Percentiles rank a stretch among this genome's conserved stretches.
Evolutionary conservation across 2,329 filamentous ascomycete species (phyloP).

Genomic region (Juglanconis oblonga): DNA sequence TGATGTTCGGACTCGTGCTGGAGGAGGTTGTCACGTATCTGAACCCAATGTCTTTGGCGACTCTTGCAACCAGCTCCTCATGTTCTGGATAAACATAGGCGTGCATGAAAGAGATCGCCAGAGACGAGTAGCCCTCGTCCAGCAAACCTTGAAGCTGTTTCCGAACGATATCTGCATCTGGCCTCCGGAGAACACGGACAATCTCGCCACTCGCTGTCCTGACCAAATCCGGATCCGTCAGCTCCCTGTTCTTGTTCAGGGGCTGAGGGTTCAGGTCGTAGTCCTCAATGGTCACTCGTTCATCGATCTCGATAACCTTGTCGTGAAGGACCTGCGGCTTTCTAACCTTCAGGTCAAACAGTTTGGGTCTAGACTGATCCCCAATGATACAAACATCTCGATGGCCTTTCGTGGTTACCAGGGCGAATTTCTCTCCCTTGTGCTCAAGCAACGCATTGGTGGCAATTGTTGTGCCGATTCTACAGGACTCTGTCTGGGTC

Average conservation of each 20-base stretch:
- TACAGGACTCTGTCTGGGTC: constrained; percentile 59
- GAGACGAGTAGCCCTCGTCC: constrained; percentile 45
- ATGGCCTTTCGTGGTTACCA: constrained; percentile 69
- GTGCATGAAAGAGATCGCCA: constrained; percentile 61
- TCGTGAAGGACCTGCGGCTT: constrained; percentile 68
- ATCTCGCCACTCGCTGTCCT: constrained; percentile 63
- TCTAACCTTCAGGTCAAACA: constrained; percentile 68
- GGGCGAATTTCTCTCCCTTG: constrained; percentile 68
- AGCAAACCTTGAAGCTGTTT: constrained; percentile 58
- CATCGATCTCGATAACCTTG: constrained; percentile 66
- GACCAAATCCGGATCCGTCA: constrained; percentile 44
- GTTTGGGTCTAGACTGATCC: constrained; percentile 68
- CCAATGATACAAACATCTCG: constrained; percentile 71
- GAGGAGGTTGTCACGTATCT: constrained; percentile 65
- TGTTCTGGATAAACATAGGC: constrained; percentile 67
- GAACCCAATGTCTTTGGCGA: constrained; percentile 58
- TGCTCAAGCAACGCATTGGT: constrained; percentile 73
- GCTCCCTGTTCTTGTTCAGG: constrained; percentile 42
- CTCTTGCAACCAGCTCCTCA: constrained; percentile 57
- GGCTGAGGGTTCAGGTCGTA: constrained; percentile 63
- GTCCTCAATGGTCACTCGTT: constrained; percentile 69
- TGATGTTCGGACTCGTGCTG: constrained; percentile 69
- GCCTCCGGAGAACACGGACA: constrained; percentile 57
- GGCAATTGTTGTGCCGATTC: constrained; percentile 74
- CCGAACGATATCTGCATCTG: constrained; percentile 47